Percentiles rank a stretch among this genome's conserved stretches.
Evolutionary conservation across 2,329 filamentous ascomycete genomes (phyloP).

Genomic region (Aureobasidium mangrovei): DNA sequence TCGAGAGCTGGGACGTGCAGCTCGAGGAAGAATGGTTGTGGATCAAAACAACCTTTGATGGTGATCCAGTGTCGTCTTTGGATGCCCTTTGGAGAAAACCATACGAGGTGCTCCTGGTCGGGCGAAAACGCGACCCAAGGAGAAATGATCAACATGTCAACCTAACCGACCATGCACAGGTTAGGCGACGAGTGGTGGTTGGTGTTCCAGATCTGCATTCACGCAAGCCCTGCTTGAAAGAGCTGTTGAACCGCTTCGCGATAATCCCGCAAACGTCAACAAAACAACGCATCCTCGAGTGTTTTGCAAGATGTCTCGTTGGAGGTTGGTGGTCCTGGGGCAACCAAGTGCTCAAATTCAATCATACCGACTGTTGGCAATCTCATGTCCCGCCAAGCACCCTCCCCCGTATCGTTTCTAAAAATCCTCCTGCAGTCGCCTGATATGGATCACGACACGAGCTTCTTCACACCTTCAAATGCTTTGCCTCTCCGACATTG

Average conservation of each 20-base stretch:
- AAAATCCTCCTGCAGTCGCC: not conserved
- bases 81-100: constrained; percentile 61
- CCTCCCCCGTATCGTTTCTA: constrained; percentile 8
- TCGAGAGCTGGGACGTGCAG: constrained; percentile 58
- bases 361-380: constrained; percentile 47
- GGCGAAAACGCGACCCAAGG: constrained; percentile 23
- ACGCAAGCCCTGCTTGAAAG: constrained; percentile 63
- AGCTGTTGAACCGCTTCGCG: constrained; percentile 27
- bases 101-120: constrained; percentile 65
- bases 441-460: constrained; percentile 14
- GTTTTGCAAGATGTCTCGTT: constrained; percentile 67
- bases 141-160: constrained; percentile 15
- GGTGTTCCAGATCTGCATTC: constrained; percentile 70
- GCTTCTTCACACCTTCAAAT: not conserved
- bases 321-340: constrained; percentile 74
- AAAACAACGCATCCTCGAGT: constrained; percentile 55
- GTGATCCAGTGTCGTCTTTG: constrained; percentile 55
- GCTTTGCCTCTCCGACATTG: not conserved
- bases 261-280: constrained; percentile 43
- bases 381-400: constrained; percentile 7
- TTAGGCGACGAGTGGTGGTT: constrained; percentile 51
- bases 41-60: constrained; percentile 60
- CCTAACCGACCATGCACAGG: constrained; percentile 12
- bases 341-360: constrained; percentile 62
- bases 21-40: constrained; percentile 65